Evolutionary conservation across 2,329 filamentous ascomycete genomes (phyloP).

Genomic region (Fusarium austroafricanum): DNA sequence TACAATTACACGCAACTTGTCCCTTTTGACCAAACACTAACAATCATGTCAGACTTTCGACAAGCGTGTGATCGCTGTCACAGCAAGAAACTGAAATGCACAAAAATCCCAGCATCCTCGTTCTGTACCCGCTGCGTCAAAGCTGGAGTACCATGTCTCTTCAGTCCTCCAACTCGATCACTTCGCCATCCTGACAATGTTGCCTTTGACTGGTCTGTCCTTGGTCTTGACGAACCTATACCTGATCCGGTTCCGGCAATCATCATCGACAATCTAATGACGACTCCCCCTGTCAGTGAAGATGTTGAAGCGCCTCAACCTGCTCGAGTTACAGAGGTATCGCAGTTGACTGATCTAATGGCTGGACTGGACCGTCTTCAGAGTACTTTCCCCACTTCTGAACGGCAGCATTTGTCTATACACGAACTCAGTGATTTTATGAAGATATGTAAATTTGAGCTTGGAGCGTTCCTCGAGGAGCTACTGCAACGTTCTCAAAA

Average conservation of each 20-base stretch:
- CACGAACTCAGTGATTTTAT: conserved; percentile 41
- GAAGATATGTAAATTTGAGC: conserved; percentile 41
- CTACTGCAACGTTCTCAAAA: conserved; percentile 51
- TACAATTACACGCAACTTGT: neutral
- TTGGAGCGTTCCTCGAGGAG: conserved; percentile 49
- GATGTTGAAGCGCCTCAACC: neutral
- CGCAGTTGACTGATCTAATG: conserved; percentile 40
- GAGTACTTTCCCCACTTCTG: conserved; percentile 13
- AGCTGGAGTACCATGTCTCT: conserved; percentile 55
- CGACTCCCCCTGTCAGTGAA: conserved; percentile 23
- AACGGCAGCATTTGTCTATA: conserved; percentile 39
- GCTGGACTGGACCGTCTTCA: conserved; percentile 40
- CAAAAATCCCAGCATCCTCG: conserved; percentile 51
- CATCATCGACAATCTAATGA: neutral
- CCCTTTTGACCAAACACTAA: neutral
- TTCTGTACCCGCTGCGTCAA: conserved; percentile 57
- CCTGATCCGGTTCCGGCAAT: neutral
- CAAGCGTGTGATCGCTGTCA: conserved; percentile 60
- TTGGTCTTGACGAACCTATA: conserved; percentile 22
- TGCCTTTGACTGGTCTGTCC: conserved; percentile 41
- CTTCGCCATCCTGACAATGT: conserved; percentile 22
- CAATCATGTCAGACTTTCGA: conserved; percentile 44
- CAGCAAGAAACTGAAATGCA: conserved; percentile 60
- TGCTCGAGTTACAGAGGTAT: conserved; percentile 12
- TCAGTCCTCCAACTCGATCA: conserved; percentile 54